Conservation (phyloP, 768 basidiomycete genomes). For the Mycena latifolia region DNA sequence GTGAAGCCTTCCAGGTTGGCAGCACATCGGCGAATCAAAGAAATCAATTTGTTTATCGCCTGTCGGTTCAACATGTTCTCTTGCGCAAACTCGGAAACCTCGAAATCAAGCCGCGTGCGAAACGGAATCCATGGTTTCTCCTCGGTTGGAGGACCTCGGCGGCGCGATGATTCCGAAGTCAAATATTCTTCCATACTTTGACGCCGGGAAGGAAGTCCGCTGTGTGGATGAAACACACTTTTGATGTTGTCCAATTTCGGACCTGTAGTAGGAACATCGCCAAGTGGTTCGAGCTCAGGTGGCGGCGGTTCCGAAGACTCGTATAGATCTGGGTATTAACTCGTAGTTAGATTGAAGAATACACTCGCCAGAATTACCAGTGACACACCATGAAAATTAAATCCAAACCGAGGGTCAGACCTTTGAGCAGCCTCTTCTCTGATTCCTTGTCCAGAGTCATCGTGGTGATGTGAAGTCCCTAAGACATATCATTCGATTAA, state of each 20-base stretch:
- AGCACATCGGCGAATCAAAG: background rate
- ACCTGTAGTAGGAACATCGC: background rate
- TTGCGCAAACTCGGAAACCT: slow-evolving; percentile 5
- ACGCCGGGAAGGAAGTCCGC: background rate
- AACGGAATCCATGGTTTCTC: slow-evolving; percentile 2
- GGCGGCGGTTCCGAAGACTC: background rate
- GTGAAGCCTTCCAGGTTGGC: background rate
- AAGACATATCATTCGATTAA: too few species aligned
- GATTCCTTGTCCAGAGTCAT: too few species aligned
- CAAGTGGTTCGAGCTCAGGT: background rate
- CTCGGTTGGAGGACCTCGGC: background rate
- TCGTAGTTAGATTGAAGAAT: too few species aligned
- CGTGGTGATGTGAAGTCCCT: too few species aligned
- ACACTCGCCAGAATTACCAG: too few species aligned
- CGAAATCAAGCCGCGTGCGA: slow-evolving; percentile 5
- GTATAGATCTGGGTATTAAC: slow-evolving; percentile 1
- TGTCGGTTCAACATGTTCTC: background rate
- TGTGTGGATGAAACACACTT: background rate
- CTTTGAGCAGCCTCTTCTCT: too few species aligned
- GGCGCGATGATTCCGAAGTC: background rate
- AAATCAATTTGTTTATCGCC: background rate
- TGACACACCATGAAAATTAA: too few species aligned
- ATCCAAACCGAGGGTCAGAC: too few species aligned
- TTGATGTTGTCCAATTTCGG: background rate
- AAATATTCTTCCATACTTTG: background rate